Base-by-base conservation (phyloP, 202 grass and related monocot species). In the Cymbopogon flexuosus region DNA sequence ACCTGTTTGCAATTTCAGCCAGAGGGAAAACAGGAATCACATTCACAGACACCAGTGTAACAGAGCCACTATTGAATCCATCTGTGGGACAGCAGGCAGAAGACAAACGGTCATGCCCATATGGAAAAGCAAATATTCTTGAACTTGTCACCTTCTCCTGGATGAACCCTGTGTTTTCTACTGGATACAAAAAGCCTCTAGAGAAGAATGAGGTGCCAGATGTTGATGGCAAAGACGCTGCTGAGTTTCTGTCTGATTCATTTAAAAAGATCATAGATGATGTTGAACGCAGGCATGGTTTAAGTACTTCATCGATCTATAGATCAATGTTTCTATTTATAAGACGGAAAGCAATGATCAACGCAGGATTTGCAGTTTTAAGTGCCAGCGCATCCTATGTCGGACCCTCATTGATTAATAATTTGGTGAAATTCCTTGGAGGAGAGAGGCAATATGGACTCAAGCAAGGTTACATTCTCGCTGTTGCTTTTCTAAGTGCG, bases 141-240 rank as follows among this genome's bases (percentile, higher is more conserved):
- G 88, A 94, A 68, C 88, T 98, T 15, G 84, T 95, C 36, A 99
- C 96, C 15, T 95, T 95, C 85, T 95, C 92, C 66, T 98, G 92
- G 92, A 88, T 98, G 86, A 93, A 79, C 70, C 92, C 96, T 77
- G 62, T 98, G 16, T 98, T 99, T 83, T 68, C 36, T 64, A 87
- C 27, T 16, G 96, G 96, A 91, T 88, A 89, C 74, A 93, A 90
- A 77, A 95, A 88, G 46, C 87, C 92, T 86, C 70, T 99, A 65
- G 96, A 95, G 23, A 89, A 84, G 33, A 80, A 90, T 88, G 92
- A 99, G 30, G 87, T 99, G 31, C 96, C 96, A 78, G 96, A 95
- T 84, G 15, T 99, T 40, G 81, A 89, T 82, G 81, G 29, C 60
- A 93, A 84, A 70, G 96, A 99, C 60, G 81, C 81, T 5, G 83